phyloP scores from a whole-genome alignment of 1,139 yeast genomes.

The Kodamaea ohmeri region DNA sequence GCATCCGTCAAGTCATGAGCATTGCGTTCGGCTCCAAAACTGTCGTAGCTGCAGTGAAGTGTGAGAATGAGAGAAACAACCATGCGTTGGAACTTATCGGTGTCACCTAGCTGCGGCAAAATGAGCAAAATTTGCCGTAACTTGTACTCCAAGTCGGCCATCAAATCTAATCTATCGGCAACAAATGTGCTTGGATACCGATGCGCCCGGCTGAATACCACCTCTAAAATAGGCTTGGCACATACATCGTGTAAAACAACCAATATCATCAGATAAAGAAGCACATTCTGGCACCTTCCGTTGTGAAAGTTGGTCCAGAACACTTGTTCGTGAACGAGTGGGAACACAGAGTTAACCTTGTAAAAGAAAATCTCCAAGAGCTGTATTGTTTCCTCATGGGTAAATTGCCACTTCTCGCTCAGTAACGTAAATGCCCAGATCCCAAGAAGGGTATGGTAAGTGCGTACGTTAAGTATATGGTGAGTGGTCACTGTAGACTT shows the following conservation, averaged over 20 bases:
- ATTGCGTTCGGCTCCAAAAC: conserved; percentile 36
- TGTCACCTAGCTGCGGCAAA: conserved; percentile 38
- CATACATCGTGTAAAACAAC: conserved; percentile 27
- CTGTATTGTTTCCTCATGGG: conserved; percentile 22
- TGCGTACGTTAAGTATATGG: conserved; percentile 17
- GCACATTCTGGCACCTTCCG: conserved; percentile 22
- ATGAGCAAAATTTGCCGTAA: conserved; percentile 34
- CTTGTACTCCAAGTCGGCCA: conserved; percentile 34
- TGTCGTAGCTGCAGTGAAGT: conserved; percentile 29
- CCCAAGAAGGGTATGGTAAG: conserved; percentile 23
- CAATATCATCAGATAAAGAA: conserved; percentile 31
- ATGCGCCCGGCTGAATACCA: conserved; percentile 12
- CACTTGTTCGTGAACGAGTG: conserved; percentile 26
- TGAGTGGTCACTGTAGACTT: background rate
- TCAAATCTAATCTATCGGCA: conserved; percentile 19
- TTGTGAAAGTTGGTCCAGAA: conserved; percentile 31
- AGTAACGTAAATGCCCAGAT: conserved; percentile 36
- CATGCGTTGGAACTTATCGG: conserved; percentile 31
- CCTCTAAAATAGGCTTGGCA: conserved; percentile 27
- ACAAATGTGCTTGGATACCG: conserved; percentile 12
- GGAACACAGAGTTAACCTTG: conserved; percentile 35
- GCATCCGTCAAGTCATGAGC: conserved; percentile 36
- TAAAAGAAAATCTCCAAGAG: conserved; percentile 30
- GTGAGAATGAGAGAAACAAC: conserved; percentile 30
- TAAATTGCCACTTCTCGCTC: conserved; percentile 24